phyloP scores from a whole-genome alignment of 1,284 basidiomycete genomes.

The Leccinum ponderosum region DNA sequence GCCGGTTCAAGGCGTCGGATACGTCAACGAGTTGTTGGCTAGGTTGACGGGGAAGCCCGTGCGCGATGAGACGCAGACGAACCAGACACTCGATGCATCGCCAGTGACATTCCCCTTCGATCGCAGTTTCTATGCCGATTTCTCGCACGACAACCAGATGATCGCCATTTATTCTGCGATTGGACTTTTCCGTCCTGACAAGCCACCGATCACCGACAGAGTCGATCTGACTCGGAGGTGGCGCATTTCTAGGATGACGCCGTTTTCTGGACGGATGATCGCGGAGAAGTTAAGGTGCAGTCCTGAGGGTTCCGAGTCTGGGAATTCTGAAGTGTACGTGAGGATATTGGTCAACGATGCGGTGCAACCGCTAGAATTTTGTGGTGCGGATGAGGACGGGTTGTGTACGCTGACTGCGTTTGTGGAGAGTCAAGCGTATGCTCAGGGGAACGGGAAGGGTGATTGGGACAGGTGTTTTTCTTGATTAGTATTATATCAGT shows the following conservation, averaged over 20 bases:
- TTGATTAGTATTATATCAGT: neutral
- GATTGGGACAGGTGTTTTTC: slow-evolving; percentile 62
- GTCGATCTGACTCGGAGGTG: slow-evolving; percentile 52
- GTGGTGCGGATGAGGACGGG: slow-evolving; percentile 49
- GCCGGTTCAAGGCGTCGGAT: slow-evolving; percentile 79
- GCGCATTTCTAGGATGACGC: slow-evolving; percentile 58
- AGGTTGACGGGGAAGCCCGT: slow-evolving; percentile 68
- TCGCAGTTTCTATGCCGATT: slow-evolving; percentile 69
- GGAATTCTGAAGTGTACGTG: slow-evolving; percentile 43
- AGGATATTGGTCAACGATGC: slow-evolving; percentile 70
- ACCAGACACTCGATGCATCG: slow-evolving; percentile 70
- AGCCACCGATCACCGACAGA: slow-evolving; percentile 43
- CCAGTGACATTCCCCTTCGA: slow-evolving; percentile 74
- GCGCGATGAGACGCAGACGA: slow-evolving; percentile 73
- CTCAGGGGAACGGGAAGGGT: slow-evolving; percentile 61
- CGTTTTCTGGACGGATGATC: slow-evolving; percentile 66
- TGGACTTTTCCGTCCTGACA: slow-evolving; percentile 57
- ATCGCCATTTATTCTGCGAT: slow-evolving; percentile 73
- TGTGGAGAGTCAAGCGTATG: slow-evolving; percentile 69
- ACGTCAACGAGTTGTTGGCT: slow-evolving; percentile 84
- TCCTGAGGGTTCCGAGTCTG: neutral
- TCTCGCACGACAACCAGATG: slow-evolving; percentile 85
- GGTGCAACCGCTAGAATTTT: slow-evolving; percentile 63
- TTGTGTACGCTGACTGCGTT: slow-evolving; percentile 69
- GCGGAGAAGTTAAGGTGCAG: slow-evolving; percentile 59